Percentiles rank a stretch among this genome's conserved stretches.
Evolutionary conservation across 768 basidiomycete species (phyloP).

Genomic region (Nevesoporus exiguus): DNA sequence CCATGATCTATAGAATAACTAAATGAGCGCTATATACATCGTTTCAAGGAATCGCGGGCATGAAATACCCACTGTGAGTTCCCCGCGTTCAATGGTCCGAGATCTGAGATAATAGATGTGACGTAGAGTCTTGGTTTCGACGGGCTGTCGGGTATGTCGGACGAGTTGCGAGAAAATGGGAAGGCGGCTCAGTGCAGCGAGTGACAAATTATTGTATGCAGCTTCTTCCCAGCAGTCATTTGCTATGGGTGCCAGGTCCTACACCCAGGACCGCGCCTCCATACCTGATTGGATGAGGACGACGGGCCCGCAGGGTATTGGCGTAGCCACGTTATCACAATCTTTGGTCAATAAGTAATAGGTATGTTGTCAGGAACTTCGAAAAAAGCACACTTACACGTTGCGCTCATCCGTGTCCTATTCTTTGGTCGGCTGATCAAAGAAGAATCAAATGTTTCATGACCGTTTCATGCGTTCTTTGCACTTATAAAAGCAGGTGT

Average conservation of each 20-base stretch:
- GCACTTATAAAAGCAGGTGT: not conserved
- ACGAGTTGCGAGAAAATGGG: too few relatives aligned
- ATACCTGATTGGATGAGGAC: not conserved
- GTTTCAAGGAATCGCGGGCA: not conserved
- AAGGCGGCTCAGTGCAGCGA: not conserved
- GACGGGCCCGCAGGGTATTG: not conserved
- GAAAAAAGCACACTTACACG: not conserved
- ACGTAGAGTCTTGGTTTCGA: not conserved
- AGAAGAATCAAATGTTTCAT: slow-evolving; percentile 2
- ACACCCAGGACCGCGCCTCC: too few relatives aligned
- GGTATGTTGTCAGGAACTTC: slow-evolving; percentile 1
- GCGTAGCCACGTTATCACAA: not conserved
- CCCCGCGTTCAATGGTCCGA: not conserved
- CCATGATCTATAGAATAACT: too few relatives aligned
- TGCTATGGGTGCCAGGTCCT: too few relatives aligned
- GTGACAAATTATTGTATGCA: not conserved
- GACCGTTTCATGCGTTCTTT: slow-evolving; percentile 2
- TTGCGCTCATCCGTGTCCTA: not conserved
- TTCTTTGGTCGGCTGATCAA: not conserved
- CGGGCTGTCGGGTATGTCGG: not conserved
- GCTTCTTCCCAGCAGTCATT: not conserved
- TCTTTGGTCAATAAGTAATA: not conserved
- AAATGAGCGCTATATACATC: too few relatives aligned
- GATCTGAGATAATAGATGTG: not conserved
- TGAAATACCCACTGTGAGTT: too few relatives aligned